Evolutionary conservation across 179 eudicot species (phyloP), one percentile per base, ranked within the genome.

Genomic region (Heliamphora pulchella): DNA sequence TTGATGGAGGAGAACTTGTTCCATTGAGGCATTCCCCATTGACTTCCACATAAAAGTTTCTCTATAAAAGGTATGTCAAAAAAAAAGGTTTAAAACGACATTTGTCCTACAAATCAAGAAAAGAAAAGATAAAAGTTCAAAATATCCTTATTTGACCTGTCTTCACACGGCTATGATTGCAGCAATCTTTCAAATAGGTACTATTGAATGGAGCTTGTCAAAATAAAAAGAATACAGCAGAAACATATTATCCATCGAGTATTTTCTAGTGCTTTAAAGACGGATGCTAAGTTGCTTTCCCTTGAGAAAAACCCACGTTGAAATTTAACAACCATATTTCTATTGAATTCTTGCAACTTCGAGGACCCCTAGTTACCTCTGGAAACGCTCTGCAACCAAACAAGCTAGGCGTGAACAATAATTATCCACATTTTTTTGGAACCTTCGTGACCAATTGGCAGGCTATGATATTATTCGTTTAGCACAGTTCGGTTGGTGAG

Each of bases 331-430:
- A 76, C n/a, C 79, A 77, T 44, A 17, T 59, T 44, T 61, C 79
- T 44, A 76, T 62, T 11, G 55, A 76, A 76, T 75, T 43, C 46
- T 48, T 62, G 57, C 61, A 13, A 64, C 71, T 63, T 76, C 70
- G 70, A 76, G 44, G 70, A 76, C 54, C 67, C 80, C 8, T 4
- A 48, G 78, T 64, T 77, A 77, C 59, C 20, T 6, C 71, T 63
- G 20, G 47, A 22, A 77, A 62, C 50, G 70, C 59, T 77, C 20
- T 47, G 18, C 79, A 47, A 77, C 9, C 47, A 77, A 62, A 18
- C 20, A 76, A 43, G 57, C 71, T 47, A 9, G 1, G 13, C 5
- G 71, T 46, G 53, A 20, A 47, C 50, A 15, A 41, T 58, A 44
- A 76, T 18, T 44, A 59, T 18, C 55, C 1, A 46, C 17, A 8